Evolutionary conservation across 768 basidiomycete species (phyloP).

Genomic region (Psilocybe subaeruginosa): DNA sequence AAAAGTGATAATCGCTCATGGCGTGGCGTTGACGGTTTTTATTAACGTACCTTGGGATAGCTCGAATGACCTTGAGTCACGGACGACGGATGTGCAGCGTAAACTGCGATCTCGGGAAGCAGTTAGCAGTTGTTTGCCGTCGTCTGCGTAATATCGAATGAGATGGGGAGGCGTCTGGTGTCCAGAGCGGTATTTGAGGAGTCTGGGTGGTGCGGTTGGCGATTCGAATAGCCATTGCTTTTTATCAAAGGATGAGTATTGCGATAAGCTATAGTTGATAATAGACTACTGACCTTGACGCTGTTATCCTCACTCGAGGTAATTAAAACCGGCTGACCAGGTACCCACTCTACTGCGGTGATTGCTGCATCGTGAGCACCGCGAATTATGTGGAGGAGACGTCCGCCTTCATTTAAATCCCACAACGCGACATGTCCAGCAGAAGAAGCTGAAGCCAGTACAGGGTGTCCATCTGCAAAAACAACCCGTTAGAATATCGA

Average conservation of each 20-base stretch:
- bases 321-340: conserved; percentile 89
- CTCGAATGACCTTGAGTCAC: conserved; percentile 94
- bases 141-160: conserved; percentile 95
- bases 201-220: conserved; percentile 79
- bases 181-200: conserved; percentile 91
- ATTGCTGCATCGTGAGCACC: conserved; percentile 91
- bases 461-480: conserved; percentile 76
- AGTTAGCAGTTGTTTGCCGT: conserved; percentile 92
- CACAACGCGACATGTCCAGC: conserved; percentile 90
- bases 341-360: conserved; percentile 86
- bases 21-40: background rate
- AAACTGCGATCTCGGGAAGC: conserved; percentile 89
- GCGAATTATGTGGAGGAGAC: conserved; percentile 81
- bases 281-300: conserved; percentile 66
- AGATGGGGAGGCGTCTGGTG: conserved; percentile 91
- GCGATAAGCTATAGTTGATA: background rate
- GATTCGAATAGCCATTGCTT: conserved; percentile 99
- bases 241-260: background rate
- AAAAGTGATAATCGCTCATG: background rate
- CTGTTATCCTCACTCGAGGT: conserved; percentile 94
- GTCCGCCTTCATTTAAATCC: conserved; percentile 86
- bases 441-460: conserved; percentile 87
- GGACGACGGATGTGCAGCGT: conserved; percentile 88
- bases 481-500: background rate
- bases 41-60: conserved; percentile 77